These are phyloP conservation scores for Colletotrichum caudatum DNA, from an alignment of 2,329 filamentous ascomycete species.

Conservation along the genomic window DNA sequence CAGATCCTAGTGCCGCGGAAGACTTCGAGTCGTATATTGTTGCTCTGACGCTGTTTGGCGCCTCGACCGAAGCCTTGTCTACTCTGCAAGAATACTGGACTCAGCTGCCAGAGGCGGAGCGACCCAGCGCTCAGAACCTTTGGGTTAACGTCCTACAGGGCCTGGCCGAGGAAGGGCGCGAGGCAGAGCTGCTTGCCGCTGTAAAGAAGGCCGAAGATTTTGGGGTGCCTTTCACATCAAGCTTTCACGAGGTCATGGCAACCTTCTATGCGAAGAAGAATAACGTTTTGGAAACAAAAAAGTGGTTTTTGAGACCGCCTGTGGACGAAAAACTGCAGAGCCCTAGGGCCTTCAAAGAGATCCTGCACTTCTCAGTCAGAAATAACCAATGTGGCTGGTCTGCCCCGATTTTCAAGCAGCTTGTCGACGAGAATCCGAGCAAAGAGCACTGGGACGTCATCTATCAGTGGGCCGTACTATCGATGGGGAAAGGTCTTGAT, in stretches of 20 bases:
- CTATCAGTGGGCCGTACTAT: conserved; percentile 80
- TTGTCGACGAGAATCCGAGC: conserved; percentile 59
- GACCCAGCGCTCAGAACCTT: conserved; percentile 48
- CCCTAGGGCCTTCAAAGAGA: conserved; percentile 60
- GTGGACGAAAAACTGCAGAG: conserved; percentile 55
- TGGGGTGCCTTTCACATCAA: conserved; percentile 58
- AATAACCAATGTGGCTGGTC: conserved; percentile 73
- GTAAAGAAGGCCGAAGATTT: conserved; percentile 63
- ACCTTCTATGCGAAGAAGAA: conserved; percentile 71
- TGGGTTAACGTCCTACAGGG: conserved; percentile 70
- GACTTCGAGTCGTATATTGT: conserved; percentile 60
- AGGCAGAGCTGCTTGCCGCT: conserved; percentile 68
- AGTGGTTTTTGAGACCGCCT: conserved; percentile 74
- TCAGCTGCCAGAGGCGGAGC: conserved; percentile 22
- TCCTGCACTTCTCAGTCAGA: conserved; percentile 72
- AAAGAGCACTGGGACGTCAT: conserved; percentile 78
- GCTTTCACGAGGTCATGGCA: conserved; percentile 68
- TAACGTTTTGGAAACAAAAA: conserved; percentile 70
- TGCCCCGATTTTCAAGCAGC: conserved; percentile 66
- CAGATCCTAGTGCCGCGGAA: conserved; percentile 35
- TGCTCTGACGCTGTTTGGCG: conserved; percentile 66
- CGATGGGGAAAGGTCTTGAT: conserved; percentile 76
- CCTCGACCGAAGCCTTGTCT: conserved; percentile 63
- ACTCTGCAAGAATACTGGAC: conserved; percentile 48
- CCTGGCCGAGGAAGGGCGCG: conserved; percentile 69